Evolutionary conservation across 208 protist species (phyloP).

Genomic region (Herpetomonas samuelpessoai): DNA sequence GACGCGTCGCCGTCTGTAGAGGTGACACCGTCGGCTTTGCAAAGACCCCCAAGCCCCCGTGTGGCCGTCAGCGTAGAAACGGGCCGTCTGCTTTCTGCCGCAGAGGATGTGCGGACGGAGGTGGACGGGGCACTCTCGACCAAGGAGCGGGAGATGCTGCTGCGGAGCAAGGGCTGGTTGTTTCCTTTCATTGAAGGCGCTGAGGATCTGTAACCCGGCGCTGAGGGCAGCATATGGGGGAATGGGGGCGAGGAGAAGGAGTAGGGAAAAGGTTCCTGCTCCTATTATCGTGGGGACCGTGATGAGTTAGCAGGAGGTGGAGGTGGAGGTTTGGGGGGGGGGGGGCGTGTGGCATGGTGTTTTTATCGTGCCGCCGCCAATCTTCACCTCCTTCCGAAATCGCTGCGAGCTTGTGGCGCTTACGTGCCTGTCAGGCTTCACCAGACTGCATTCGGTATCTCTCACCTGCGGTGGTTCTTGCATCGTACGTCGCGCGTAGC

Average conservation of each 20-base stretch:
- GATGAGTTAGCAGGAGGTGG: too few species aligned
- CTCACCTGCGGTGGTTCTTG: too few species aligned
- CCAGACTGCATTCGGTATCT: too few species aligned
- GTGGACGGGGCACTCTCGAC: conserved; percentile 14
- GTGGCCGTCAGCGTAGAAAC: not conserved
- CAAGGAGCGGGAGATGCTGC: conserved; percentile 20
- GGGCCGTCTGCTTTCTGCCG: not conserved
- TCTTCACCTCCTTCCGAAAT: conserved; percentile 20
- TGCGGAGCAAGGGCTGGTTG: conserved; percentile 18
- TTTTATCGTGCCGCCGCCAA: not conserved
- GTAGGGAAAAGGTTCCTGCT: not conserved
- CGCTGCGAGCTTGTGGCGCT: too few species aligned
- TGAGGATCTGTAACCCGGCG: conserved; percentile 11
- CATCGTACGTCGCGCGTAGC: too few species aligned
- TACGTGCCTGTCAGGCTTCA: too few species aligned
- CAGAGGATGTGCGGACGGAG: too few species aligned
- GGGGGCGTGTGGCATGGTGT: not conserved
- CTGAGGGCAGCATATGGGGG: not conserved
- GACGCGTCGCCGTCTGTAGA: not conserved
- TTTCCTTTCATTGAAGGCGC: conserved; percentile 20
- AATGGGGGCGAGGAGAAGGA: not conserved
- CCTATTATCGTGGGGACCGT: too few species aligned
- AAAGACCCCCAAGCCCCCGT: not conserved
- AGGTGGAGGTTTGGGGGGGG: not conserved
- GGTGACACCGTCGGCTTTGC: not conserved